These are phyloP conservation scores for Mycena belliarum DNA, from an alignment of 768 basidiomycete genomes.

Conservation along the genomic window DNA sequence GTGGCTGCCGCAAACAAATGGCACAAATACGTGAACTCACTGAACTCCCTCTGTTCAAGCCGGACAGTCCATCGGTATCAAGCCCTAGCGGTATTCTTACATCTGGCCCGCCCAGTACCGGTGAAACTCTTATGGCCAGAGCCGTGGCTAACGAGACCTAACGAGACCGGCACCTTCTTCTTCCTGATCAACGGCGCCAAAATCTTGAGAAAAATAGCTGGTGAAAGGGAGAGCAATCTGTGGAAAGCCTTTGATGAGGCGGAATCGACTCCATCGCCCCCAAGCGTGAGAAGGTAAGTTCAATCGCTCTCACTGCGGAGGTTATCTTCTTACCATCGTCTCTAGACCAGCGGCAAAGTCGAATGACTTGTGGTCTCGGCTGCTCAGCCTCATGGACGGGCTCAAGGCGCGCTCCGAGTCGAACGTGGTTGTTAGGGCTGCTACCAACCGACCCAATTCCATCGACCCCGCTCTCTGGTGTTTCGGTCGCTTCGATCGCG, in stretches of 20 bases:
- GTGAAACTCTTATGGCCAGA: conserved; percentile 99
- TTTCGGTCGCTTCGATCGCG: conserved; percentile 98
- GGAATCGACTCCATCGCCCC: conserved; percentile 99
- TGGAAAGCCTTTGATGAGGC: conserved; percentile 99
- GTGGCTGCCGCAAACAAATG: conserved; percentile 99
- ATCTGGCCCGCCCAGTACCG: conserved; percentile 98
- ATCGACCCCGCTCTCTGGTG: conserved; percentile 98
- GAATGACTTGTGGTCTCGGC: conserved; percentile 97
- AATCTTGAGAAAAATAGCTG: conserved; percentile 99
- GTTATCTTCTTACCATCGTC: conserved; percentile 1
- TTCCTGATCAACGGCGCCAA: conserved; percentile 99
- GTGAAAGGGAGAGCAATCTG: conserved; percentile 95
- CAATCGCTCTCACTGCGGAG: too few relatives aligned
- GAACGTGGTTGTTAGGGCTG: conserved; percentile 99
- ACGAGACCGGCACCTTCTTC: conserved; percentile 99
- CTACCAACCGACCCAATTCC: conserved; percentile 98
- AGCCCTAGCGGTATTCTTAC: conserved; percentile 98
- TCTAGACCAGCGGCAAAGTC: conserved; percentile 97
- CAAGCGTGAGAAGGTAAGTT: conserved; percentile 99
- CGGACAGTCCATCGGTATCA: conserved; percentile 99
- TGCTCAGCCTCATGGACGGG: conserved; percentile 98
- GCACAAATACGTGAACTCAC: conserved; percentile 99
- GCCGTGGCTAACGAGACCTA: conserved; percentile 99
- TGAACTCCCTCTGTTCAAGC: conserved; percentile 95
- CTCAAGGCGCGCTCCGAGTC: conserved; percentile 98